A percentile compares a stretch with the other conserved stretches of the same genome.
These are phyloP conservation scores for Aureobasidium sp. DNA, from an alignment of 2,329 filamentous ascomycete genomes.

Conservation along the genomic window DNA sequence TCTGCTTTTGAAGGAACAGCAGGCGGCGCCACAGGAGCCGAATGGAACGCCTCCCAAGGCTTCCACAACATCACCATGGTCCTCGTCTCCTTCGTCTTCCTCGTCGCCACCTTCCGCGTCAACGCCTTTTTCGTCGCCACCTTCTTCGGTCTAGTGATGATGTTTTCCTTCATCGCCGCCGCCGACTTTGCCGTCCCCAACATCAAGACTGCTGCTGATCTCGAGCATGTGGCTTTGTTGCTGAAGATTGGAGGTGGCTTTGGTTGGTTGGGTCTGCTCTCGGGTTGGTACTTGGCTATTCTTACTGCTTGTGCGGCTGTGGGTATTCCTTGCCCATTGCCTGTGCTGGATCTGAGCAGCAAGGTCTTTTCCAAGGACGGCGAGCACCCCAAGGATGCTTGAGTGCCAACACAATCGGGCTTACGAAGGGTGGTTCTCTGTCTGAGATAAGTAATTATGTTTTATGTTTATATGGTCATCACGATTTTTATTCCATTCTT, in stretches of 20 bases:
- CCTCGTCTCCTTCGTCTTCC: conserved; percentile 22
- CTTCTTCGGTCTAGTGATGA: conserved; percentile 21
- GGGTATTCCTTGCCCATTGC: conserved; percentile 19
- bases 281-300: conserved; percentile 22
- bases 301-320: conserved; percentile 19
- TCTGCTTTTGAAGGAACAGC: conserved; percentile 12
- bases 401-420: background rate
- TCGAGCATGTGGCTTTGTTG: conserved; percentile 17
- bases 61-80: conserved; percentile 23
- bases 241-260: conserved; percentile 23
- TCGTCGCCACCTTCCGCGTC: conserved; percentile 20
- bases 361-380: conserved; percentile 17
- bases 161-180: conserved; percentile 23
- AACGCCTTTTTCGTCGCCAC: conserved; percentile 20
- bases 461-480: background rate
- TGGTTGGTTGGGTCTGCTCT: conserved; percentile 19
- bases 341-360: conserved; percentile 18
- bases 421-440: background rate
- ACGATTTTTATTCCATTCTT: too few species aligned
- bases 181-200: conserved; percentile 19
- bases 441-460: background rate
- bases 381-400: background rate
- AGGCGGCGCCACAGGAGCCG: conserved; percentile 15
- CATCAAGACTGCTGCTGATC: conserved; percentile 16
- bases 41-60: conserved; percentile 20